Percentiles rank a stretch among this genome's conserved stretches.
phyloP scores from a whole-genome alignment of 1,284 basidiomycete genomes.

The Entoloma clypeatum region DNA sequence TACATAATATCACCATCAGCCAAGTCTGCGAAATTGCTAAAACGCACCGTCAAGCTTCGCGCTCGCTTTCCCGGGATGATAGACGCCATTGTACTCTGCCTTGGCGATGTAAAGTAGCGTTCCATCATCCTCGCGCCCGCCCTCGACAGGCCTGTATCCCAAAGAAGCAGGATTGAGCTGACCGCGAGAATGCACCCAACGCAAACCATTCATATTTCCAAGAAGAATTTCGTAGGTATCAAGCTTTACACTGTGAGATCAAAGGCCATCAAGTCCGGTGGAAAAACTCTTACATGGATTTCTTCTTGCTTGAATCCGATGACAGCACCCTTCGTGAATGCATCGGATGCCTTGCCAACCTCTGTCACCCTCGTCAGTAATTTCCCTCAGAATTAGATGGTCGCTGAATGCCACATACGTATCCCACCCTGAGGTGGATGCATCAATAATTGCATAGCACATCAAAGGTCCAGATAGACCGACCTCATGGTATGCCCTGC shows the following conservation, averaged over 20 bases:
- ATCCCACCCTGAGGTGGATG: conserved; percentile 44
- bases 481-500: conserved; percentile 58
- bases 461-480: conserved; percentile 17
- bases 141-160: conserved; percentile 55
- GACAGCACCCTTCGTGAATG: conserved; percentile 56
- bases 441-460: not conserved
- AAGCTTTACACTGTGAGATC: conserved; percentile 37
- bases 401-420: conserved; percentile 51
- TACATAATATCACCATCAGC: conserved; percentile 15
- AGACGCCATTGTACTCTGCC: conserved; percentile 47
- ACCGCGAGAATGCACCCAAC: conserved; percentile 53
- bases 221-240: conserved; percentile 63
- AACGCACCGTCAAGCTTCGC: conserved; percentile 48
- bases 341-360: conserved; percentile 59
- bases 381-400: no score
- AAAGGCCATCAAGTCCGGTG: not conserved
- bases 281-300: conserved; percentile 43
- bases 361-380: conserved; percentile 37
- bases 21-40: not conserved
- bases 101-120: conserved; percentile 57
- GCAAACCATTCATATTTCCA: conserved; percentile 54
- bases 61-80: conserved; percentile 64
- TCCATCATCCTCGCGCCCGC: conserved; percentile 62
- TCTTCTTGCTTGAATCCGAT: conserved; percentile 59
- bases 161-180: conserved; percentile 41